Evolutionary conservation across 164 flowering plant species (phyloP).

Genomic region (Stephania japonica): DNA sequence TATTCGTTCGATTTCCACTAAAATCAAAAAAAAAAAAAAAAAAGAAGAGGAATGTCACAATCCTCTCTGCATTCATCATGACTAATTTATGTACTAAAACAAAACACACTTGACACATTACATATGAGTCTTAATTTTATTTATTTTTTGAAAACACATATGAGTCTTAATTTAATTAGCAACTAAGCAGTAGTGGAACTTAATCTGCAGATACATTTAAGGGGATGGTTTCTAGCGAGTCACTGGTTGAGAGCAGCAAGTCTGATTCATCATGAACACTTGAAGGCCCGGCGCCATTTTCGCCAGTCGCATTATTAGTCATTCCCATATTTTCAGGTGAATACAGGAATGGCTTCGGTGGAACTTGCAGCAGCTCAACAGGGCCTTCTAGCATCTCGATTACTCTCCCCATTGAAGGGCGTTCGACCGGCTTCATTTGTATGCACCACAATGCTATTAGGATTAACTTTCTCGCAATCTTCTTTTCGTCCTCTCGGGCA

Average conservation of each 20-base stretch:
- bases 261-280: not conserved
- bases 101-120: no score
- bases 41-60: no score
- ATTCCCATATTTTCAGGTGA: not conserved
- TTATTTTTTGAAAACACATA: no score
- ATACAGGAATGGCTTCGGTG: conserved; percentile 14
- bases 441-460: conserved; percentile 29
- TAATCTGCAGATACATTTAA: not conserved
- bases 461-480: conserved; percentile 19
- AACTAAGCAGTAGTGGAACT: not conserved
- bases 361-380: conserved; percentile 15
- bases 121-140: no score
- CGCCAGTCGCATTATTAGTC: not conserved
- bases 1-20: no score
- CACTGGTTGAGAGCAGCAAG: no score
- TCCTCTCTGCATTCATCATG: no score
- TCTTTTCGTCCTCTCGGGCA: conserved; percentile 12
- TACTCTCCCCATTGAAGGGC: conserved; percentile 26
- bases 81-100: no score
- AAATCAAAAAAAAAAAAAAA: no score
- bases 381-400: conserved; percentile 25
- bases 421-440: conserved; percentile 26
- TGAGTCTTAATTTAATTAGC: not conserved
- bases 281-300: not conserved
- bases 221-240: not conserved